Base-by-base conservation (phyloP, 2,329 filamentous ascomycete species). In the Aspergillus pseudoviridinutans region DNA sequence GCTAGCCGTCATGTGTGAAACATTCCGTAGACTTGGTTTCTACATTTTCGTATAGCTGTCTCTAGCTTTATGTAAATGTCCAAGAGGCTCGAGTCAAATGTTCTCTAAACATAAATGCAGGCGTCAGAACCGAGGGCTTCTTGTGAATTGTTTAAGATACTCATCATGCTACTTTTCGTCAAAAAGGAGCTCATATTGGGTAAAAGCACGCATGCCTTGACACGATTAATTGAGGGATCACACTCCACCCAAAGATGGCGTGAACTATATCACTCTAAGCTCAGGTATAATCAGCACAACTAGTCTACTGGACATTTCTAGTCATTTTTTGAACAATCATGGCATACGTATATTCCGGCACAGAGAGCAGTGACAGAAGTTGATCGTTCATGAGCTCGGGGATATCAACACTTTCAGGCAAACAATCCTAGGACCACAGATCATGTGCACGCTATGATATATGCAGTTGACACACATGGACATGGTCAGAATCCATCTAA, bases 401-500 rank as follows among this genome's bases (percentile, higher is more conserved):
- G 14, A 35, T 35, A 35, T 44, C 3, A 10, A 44, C 41, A 22
- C 7, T 22, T 35, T 44, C n/a, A 24, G 4, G 41, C 7, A 44
- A 44, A 35, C 32, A 12, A 22, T 44, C 22, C 10, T 4, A 20
- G 20, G 41, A 44, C 41, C n/a, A 17, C 41, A 44, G 22, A 24
- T 9, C 42, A 46, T 46, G 8, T 24, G 8, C 42, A 24, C 42
- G 42, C 42, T 46, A 46, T 46, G 42, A 46, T 24, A 27, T 47
- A 47, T 24, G 27, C 51, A 57, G 56, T 66, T 64, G 59, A 62
- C 58, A 58, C 60, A 61, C 64, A 59, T 55, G 57, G 65, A 60
- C 53, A 58, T 63, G 55, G 42, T 64, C 60, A 63, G 56, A 49
- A 56, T 55, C 14, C 41, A 28, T 63, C 70, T 70, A 78, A 61